Percentiles rank a stretch among this genome's conserved stretches.
These are phyloP conservation scores for Phaeosphaeriaceae sp. DNA, from an alignment of 2,329 filamentous ascomycete genomes.

Conservation along the genomic window DNA sequence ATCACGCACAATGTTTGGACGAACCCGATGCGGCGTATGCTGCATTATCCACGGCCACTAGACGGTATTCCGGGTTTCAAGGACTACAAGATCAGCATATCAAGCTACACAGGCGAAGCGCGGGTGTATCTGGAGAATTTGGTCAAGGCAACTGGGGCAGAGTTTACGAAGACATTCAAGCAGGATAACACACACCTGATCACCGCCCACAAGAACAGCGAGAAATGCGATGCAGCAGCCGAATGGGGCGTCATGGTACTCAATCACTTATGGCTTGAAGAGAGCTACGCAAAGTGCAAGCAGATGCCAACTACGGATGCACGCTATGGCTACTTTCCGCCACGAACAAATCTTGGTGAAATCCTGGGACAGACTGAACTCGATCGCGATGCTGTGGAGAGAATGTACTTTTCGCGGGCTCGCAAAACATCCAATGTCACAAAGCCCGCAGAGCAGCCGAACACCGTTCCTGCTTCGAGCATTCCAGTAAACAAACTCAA, in stretches of 20 bases:
- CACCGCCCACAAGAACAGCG: slow-evolving; percentile 85
- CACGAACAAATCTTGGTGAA: slow-evolving; percentile 88
- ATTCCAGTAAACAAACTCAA: slow-evolving; percentile 15
- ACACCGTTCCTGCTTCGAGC: slow-evolving; percentile 27
- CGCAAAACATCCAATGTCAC: slow-evolving; percentile 31
- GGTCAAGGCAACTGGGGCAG: slow-evolving; percentile 80
- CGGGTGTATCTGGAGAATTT: slow-evolving; percentile 93
- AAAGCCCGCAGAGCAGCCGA: slow-evolving; percentile 24
- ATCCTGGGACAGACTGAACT: slow-evolving; percentile 89
- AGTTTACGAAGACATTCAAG: slow-evolving; percentile 94
- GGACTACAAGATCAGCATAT: slow-evolving; percentile 80
- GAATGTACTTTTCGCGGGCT: slow-evolving; percentile 63
- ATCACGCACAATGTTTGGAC: slow-evolving; percentile 91
- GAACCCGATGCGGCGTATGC: slow-evolving; percentile 77
- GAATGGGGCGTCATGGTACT: slow-evolving; percentile 92
- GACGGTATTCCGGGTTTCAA: slow-evolving; percentile 81
- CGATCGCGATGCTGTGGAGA: slow-evolving; percentile 75
- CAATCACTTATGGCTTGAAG: slow-evolving; percentile 97
- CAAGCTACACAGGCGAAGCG: slow-evolving; percentile 95
- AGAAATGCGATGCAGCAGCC: slow-evolving; percentile 89
- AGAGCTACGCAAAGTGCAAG: slow-evolving; percentile 91
- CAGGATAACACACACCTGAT: slow-evolving; percentile 95
- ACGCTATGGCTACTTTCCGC: slow-evolving; percentile 86
- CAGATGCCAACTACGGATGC: slow-evolving; percentile 73
- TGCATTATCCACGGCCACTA: slow-evolving; percentile 88